Percentiles rank a stretch among this genome's conserved stretches.
phyloP scores from a whole-genome alignment of 2,329 filamentous ascomycete species.

The Colletotrichum australisinense region DNA sequence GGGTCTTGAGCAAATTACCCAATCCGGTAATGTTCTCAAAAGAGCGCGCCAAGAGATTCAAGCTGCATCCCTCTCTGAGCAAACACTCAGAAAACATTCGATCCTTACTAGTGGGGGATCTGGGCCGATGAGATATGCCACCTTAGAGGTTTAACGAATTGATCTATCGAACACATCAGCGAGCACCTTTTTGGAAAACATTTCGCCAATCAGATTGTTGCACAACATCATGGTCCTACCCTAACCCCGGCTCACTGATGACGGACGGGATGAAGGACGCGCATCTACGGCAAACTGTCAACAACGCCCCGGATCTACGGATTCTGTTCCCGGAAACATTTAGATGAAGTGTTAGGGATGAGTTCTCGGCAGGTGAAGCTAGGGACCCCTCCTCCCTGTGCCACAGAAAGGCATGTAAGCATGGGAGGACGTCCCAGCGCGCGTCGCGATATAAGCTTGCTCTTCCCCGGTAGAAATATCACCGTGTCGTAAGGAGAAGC shows the following conservation, averaged over 20 bases:
- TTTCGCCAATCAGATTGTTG: background rate
- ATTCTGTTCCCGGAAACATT: background rate
- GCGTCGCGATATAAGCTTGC: background rate
- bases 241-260: background rate
- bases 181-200: background rate
- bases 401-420: background rate
- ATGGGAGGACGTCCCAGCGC: background rate
- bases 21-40: constrained; percentile 24
- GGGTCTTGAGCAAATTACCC: constrained; percentile 27
- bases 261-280: background rate
- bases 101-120: background rate
- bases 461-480: background rate
- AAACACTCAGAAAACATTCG: background rate
- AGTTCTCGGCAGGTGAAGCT: background rate
- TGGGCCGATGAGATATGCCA: background rate
- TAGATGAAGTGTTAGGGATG: background rate
- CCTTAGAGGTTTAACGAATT: background rate
- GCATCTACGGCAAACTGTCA: background rate
- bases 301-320: background rate
- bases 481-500: background rate
- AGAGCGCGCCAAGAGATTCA: constrained; percentile 24
- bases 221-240: background rate
- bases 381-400: background rate
- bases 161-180: background rate
- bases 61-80: background rate